Evolutionary conservation across 2,329 filamentous ascomycete genomes (phyloP), one percentile per base, ranked within the genome.

Genomic region (Fusarium chuoi): DNA sequence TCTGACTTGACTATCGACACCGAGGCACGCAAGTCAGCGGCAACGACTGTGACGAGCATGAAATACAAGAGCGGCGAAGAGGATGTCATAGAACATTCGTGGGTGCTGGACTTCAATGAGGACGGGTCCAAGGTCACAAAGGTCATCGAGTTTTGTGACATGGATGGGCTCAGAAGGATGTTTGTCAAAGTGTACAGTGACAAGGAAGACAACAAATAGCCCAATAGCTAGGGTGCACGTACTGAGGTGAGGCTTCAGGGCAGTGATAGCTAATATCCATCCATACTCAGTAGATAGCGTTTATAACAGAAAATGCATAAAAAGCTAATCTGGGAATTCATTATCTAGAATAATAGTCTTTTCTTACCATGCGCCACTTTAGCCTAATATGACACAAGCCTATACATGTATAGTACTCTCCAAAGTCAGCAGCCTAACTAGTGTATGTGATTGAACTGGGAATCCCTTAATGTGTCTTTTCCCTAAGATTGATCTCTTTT

Each of bases 101-200:
- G 71, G 71, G 12, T 69, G 2, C 39, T 74, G 12, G 56, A 60
- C 5, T 65, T 74, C 0, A 63, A 59, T 2, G 60, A 65, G 7
- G 64, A 75, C 45, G 71, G 71, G 1, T 57, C 71, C 0, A 74
- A 74, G 30, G 45, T 75, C 0, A 62, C 35, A 3, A 69, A 60
- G 5, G 48, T 75, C 11, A 35, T 74, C 8, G 71, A 75, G 36
- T 72, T 74, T 38, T 74, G 71, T 3, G 71, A 74, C 18, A 48
- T 55, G 26, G 68, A 69, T n/a, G 52, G 58, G 11, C 13, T 72
- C 1, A 52, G 70, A 7, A 45, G 41, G 8, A 44, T 72, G 30
- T 35, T 72, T 15, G 55, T 17, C 3, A 70, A 59, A 7, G 52
- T 54, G 3, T 61, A 61, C 3, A 52, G 39, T 3, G 7, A 20